Percentiles rank a stretch among this genome's conserved stretches.
Evolutionary conservation across 306 rosid species (phyloP).

Genomic region (Medicago truncatula): MtrunA17r5.0-ANR NC_053043.1:49647501-49648000

Average conservation of each 20-base stretch:
- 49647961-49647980: too few relatives aligned
- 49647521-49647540: conserved; percentile 89
- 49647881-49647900: neutral
- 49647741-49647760: conserved; percentile 27
- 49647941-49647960: neutral
- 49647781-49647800: conserved; percentile 15
- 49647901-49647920: neutral
- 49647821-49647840: neutral
- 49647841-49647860: conserved; percentile 26
- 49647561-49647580: conserved; percentile 84
- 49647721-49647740: conserved; percentile 35
- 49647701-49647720: conserved; percentile 39
- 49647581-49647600: conserved; percentile 87
- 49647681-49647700: conserved; percentile 24
- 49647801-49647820: conserved; percentile 33
- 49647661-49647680: conserved; percentile 31
- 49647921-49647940: neutral
- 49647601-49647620: conserved; percentile 38
- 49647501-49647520: conserved; percentile 59
- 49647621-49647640: conserved; percentile 35
- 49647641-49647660: conserved; percentile 43
- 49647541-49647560: conserved; percentile 92
- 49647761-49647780: conserved; percentile 24
- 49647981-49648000: too few relatives aligned
- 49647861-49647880: conserved; percentile 10